Percentiles rank a stretch among this genome's conserved stretches.
Conservation (phyloP, 2,329 filamentous ascomycete genomes). For the Zymoseptoria tritici region DNA sequence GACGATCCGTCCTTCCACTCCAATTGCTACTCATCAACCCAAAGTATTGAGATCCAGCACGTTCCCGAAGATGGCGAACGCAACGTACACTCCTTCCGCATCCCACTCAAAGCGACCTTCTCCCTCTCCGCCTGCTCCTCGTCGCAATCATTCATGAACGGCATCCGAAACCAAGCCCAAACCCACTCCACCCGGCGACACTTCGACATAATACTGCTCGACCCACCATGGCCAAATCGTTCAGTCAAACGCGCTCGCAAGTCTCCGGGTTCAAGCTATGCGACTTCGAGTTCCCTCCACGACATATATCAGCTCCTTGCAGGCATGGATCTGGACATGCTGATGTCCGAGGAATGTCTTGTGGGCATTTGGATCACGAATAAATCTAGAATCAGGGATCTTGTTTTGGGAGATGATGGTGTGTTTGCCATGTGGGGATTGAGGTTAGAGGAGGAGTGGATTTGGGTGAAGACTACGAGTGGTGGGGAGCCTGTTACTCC, state of each 20-base stretch:
- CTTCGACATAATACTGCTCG: conserved; percentile 64
- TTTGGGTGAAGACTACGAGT: conserved; percentile 67
- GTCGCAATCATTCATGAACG: conserved; percentile 30
- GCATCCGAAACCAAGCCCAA: conserved; percentile 32
- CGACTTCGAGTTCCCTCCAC: conserved; percentile 34
- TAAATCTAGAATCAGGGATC: conserved; percentile 49
- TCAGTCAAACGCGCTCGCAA: conserved; percentile 57
- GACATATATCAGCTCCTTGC: conserved; percentile 39
- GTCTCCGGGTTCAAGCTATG: conserved; percentile 24
- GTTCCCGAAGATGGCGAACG: too few species aligned
- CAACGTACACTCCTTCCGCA: conserved; percentile 17
- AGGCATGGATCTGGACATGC: conserved; percentile 43
- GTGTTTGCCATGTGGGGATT: conserved; percentile 63
- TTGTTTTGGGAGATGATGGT: conserved; percentile 49
- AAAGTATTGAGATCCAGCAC: not conserved
- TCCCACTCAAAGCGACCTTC: conserved; percentile 45
- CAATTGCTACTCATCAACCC: not conserved
- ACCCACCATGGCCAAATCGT: conserved; percentile 76
- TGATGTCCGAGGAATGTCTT: conserved; percentile 48
- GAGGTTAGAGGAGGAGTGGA: conserved; percentile 61
- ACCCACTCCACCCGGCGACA: conserved; percentile 36
- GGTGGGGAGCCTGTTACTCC: conserved; percentile 57
- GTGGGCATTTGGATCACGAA: conserved; percentile 76
- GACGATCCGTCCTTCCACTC: not conserved
- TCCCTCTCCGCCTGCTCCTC: conserved; percentile 42